Conservation (phyloP, 83 land plant species). For the Diphasiastrum complanatum region DNA sequence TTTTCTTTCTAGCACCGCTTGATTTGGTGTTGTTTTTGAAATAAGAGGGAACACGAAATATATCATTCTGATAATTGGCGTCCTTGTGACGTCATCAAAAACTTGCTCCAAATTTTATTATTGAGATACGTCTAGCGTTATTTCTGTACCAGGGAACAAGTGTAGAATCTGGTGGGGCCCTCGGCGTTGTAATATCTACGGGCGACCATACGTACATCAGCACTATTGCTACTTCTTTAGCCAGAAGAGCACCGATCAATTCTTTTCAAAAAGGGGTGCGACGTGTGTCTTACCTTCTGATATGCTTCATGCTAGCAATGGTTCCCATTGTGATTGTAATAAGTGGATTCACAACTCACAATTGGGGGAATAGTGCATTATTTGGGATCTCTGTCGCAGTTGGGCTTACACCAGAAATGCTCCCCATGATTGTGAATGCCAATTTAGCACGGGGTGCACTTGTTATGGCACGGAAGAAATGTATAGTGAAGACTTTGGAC, state of each 20-base stretch:
- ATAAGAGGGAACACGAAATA: background rate
- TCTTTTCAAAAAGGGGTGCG: conserved; percentile 43
- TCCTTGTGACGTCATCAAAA: no score
- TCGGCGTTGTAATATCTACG: conserved; percentile 49
- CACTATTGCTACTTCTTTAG: conserved; percentile 44
- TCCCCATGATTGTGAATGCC: conserved; percentile 51
- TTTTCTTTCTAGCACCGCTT: background rate
- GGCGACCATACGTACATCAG: conserved; percentile 51
- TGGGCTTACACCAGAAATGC: conserved; percentile 59
- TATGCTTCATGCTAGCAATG: conserved; percentile 36
- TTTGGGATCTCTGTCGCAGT: conserved; percentile 53
- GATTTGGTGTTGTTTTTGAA: background rate
- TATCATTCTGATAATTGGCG: background rate
- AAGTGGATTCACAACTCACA: conserved; percentile 25
- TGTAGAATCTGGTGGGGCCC: conserved; percentile 52
- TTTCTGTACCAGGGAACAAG: conserved; percentile 67
- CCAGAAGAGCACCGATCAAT: conserved; percentile 38
- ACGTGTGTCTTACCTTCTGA: conserved; percentile 40
- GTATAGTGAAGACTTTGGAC: conserved; percentile 45
- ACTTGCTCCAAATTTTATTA: no score
- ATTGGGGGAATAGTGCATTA: conserved; percentile 33
- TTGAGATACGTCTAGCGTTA: no score
- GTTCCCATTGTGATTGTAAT: conserved; percentile 30
- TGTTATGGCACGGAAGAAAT: conserved; percentile 49
- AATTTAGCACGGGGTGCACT: conserved; percentile 54